Percentiles rank a stretch among this genome's conserved stretches.
Evolutionary conservation across 169 alveolate genomes (phyloP).

Genomic region (Plasmodium vivax): DNA sequence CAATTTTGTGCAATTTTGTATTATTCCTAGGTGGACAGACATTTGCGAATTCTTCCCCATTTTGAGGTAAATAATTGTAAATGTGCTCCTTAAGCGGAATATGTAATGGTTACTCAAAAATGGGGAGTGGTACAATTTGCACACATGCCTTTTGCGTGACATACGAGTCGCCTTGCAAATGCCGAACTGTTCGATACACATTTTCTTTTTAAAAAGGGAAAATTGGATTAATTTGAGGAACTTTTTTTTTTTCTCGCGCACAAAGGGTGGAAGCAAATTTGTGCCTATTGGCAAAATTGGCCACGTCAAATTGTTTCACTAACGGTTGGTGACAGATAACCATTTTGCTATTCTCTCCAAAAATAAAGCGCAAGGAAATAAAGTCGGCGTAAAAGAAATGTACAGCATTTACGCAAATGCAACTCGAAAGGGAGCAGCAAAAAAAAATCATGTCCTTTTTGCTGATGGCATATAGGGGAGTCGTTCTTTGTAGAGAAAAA

Average conservation of each 20-base stretch:
- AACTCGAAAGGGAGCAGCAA: background rate
- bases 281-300: background rate
- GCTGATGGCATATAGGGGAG: background rate
- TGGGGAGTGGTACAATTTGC: background rate
- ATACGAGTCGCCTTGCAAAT: background rate
- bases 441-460: background rate
- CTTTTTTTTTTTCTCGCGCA: background rate
- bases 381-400: background rate
- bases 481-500: background rate
- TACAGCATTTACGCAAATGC: background rate
- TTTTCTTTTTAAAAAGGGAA: background rate
- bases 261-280: background rate
- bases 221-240: background rate
- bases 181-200: background rate
- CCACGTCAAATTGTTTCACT: background rate
- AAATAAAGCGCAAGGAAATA: background rate
- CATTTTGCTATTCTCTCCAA: background rate
- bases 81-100: background rate
- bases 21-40: background rate
- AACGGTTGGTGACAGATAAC: background rate
- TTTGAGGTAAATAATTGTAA: background rate
- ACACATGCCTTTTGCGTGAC: background rate
- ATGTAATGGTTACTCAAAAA: background rate
- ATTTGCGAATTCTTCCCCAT: background rate
- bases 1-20: background rate